A percentile compares a stretch with the other conserved stretches of the same genome.
Evolutionary conservation across 164 flowering plant species (phyloP).

Genomic region (Umbellularia californica): DNA sequence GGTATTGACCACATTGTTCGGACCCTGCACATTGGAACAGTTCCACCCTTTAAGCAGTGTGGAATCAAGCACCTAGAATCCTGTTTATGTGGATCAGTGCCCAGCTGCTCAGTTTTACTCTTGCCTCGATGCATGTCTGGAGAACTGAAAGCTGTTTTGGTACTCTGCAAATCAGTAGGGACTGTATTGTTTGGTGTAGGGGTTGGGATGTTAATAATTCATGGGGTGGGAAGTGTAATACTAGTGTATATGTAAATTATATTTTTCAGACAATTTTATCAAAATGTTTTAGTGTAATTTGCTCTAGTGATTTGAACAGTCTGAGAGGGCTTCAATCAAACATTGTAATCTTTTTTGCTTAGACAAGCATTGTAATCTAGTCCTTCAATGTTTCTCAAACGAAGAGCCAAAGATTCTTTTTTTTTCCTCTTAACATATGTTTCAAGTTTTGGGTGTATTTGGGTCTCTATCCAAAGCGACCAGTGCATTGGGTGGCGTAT

Average conservation of each 20-base stretch:
- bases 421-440: too few relatives aligned
- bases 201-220: not conserved
- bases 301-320: not conserved
- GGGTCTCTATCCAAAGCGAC: too few relatives aligned
- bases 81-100: not conserved
- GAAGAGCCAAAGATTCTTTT: too few relatives aligned
- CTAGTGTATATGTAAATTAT: conserved; percentile 19
- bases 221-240: conserved; percentile 13
- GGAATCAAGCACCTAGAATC: not conserved
- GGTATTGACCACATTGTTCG: not conserved
- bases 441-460: too few relatives aligned
- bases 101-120: not conserved
- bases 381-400: too few relatives aligned
- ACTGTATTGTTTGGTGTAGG: not conserved
- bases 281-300: not conserved
- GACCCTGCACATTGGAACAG: not conserved
- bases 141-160: not conserved
- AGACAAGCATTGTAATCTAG: too few relatives aligned
- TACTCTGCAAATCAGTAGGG: not conserved
- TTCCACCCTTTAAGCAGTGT: not conserved
- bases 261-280: not conserved
- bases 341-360: not conserved
- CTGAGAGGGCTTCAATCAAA: not conserved
- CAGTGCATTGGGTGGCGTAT: too few relatives aligned
- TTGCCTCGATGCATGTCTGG: not conserved